Evolutionary conservation across 441 rosid species (phyloP).

Genomic region (Gossypium davidsonii): DNA sequence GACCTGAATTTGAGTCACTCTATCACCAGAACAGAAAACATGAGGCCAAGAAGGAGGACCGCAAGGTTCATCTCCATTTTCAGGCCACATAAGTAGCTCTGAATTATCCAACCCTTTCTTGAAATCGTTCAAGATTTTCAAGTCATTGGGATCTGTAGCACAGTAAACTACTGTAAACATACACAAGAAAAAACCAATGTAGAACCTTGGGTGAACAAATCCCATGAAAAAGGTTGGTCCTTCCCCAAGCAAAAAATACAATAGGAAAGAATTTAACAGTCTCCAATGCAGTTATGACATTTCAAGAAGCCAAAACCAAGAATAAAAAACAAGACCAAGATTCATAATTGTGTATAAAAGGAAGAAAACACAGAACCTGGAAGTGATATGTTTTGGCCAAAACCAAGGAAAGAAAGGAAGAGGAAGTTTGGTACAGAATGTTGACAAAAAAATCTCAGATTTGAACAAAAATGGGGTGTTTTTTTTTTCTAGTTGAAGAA

Average conservation of each 20-base stretch:
- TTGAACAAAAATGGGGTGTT: not conserved
- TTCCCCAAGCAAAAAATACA: not conserved
- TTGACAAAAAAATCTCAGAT: not conserved
- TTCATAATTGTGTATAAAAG: not conserved
- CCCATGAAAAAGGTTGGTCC: conserved; percentile 13
- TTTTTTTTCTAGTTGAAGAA: not conserved
- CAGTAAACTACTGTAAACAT: conserved; percentile 19
- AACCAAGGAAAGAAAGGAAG: not conserved
- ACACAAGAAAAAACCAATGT: conserved; percentile 19
- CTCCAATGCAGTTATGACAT: conserved; percentile 2
- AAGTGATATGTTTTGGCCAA: not conserved
- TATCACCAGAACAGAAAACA: conserved; percentile 41
- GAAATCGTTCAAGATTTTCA: conserved; percentile 45
- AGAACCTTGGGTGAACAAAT: conserved; percentile 7
- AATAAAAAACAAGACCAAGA: not conserved
- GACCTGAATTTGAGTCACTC: conserved; percentile 49
- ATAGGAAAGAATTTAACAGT: not conserved
- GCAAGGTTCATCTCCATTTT: conserved; percentile 38
- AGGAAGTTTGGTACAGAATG: not conserved
- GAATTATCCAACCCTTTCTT: conserved; percentile 46
- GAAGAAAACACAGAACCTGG: not conserved
- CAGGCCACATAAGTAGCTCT: conserved; percentile 53
- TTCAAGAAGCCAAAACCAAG: not conserved
- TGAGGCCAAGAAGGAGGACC: conserved; percentile 56
- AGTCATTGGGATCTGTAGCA: conserved; percentile 42